Evolutionary conservation across 2,329 filamentous ascomycete genomes (phyloP), one percentile per base, ranked within the genome.

Genomic region (Scedosporium minutisporum): DNA sequence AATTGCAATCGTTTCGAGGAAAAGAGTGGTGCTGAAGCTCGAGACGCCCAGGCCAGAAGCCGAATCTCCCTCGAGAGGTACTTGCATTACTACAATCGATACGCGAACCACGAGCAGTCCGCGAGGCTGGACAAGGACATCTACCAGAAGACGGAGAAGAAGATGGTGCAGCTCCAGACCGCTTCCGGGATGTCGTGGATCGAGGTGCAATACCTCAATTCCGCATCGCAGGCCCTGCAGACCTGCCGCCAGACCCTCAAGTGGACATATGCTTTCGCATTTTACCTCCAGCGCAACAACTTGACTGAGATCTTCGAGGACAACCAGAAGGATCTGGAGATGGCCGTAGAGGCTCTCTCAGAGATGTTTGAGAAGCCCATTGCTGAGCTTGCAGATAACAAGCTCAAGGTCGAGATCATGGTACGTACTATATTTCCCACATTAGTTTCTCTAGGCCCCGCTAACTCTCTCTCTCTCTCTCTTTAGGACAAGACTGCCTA

Each of bases 321-420:
- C 74, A 99, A 99, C 73, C 95, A 99, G 71, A 96, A 96, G 75
- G 95, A 99, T 72, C 78, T 99, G 25, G 95, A 99, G 75, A 89
- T 99, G 86, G 93, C 95, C 0, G 95, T 97, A 0, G 95, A 99
- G 77, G 93, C 90, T 63, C 78, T 99, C 66, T 96, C 91, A n/a
- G 93, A 96, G 75, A 96, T 99, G 91, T 99, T 99, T 68, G 95
- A 99, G 81, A 97, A 96, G 78, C 91, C 93, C 0, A 91, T 93
- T n/a, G 78, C 86, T 48, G 92, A 97, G 69, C 80, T 99, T 18
- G 85, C 91, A 3, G 85, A 88, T 57, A 73, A 91, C n/a, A 96
- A 96, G 75, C 80, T 97, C 64, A 97, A 97, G 78, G 91, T 96
- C 6, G 93, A 97, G 67, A 99, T 99, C 71, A 90, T 99, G 86